Evolutionary conservation across 805 yeast genomes (phyloP).

Genomic region (Metschnikowia similis): DNA sequence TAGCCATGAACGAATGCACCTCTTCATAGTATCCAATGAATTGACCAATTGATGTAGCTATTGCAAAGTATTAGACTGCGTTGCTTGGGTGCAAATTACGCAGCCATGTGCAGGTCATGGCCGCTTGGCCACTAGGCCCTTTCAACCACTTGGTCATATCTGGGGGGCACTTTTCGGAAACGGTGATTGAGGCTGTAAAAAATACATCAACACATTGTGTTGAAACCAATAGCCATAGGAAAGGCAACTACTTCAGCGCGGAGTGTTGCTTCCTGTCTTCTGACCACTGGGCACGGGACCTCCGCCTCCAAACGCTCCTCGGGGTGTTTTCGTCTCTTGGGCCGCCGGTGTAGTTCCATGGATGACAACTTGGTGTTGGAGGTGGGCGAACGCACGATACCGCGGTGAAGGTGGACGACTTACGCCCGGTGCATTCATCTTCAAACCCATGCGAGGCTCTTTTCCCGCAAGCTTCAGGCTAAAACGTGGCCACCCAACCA

Average conservation of each 20-base stretch:
- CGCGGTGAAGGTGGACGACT: constrained; percentile 16
- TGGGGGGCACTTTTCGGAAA: too few species aligned
- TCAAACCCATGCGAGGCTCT: constrained; percentile 5
- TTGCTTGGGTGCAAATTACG: too few species aligned
- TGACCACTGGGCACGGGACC: constrained; percentile 88
- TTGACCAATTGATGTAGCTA: too few species aligned
- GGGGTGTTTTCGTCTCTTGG: constrained; percentile 79
- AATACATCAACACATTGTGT: too few species aligned
- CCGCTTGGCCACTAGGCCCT: too few species aligned
- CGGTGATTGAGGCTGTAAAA: too few species aligned
- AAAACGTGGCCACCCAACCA: not conserved
- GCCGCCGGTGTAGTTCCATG: constrained; percentile 78
- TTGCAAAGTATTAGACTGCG: too few species aligned
- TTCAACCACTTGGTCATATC: too few species aligned
- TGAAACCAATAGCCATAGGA: too few species aligned
- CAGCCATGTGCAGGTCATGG: too few species aligned
- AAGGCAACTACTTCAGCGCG: constrained; percentile 67
- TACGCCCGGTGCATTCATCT: constrained; percentile 3
- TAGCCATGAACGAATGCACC: too few species aligned
- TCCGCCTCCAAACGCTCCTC: constrained; percentile 54
- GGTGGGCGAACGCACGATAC: constrained; percentile 55
- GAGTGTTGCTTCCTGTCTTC: constrained; percentile 72
- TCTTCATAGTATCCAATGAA: too few species aligned
- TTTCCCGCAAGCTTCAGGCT: not conserved
- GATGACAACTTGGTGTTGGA: constrained; percentile 75